Evolutionary conservation across 306 rosid species (phyloP), one percentile per base, ranked within the genome.

Genomic region (Cicer yamashitae): DNA sequence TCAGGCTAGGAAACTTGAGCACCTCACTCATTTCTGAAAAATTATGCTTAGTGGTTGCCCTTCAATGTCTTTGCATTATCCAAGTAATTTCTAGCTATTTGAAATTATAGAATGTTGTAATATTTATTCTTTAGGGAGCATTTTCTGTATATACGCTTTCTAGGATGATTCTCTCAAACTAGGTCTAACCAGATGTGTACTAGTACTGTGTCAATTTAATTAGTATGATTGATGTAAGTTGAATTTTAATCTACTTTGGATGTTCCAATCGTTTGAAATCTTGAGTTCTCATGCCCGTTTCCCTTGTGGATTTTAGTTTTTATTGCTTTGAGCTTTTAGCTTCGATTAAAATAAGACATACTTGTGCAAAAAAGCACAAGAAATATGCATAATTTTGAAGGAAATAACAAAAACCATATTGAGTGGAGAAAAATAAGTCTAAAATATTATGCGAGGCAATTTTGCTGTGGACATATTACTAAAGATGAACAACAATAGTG

Each of bases 1-100:
- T 75, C 83, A 80, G 88, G 81, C 98, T 70, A 87, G 96, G 75
- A 91, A 94, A 71, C 90, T 94, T 37, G 97, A 91, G 83, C 92
- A 84, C 59, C 85, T 94, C 37, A 46, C 82, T 79, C 41, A 76
- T 72, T 94, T 94, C 86, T 88, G 34, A 59, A 76, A 45, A 65
- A 7, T 39, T 70, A 81, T 41, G 43, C 75, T 57, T 39, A 7
- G 17, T 40, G 62, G 43, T 37, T n/a, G 70, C 50, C 10, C 17
- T n/a, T 9, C 20, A 8, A 6, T 54, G 13, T 68, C 11, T 59
- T 20, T 70, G 71, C 41, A 53, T 58, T 65, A 22, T 51, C 47
- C 30, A 44, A 45, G 79, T 74, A 59, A 50, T 43, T 66, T 81
- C 18, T 69, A 68, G 68, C 50, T 14, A 63, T 56, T 59, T 70